Conservation (phyloP, 495 filamentous ascomycete genomes). For the Hapsidospora chrysogenum region DNA sequence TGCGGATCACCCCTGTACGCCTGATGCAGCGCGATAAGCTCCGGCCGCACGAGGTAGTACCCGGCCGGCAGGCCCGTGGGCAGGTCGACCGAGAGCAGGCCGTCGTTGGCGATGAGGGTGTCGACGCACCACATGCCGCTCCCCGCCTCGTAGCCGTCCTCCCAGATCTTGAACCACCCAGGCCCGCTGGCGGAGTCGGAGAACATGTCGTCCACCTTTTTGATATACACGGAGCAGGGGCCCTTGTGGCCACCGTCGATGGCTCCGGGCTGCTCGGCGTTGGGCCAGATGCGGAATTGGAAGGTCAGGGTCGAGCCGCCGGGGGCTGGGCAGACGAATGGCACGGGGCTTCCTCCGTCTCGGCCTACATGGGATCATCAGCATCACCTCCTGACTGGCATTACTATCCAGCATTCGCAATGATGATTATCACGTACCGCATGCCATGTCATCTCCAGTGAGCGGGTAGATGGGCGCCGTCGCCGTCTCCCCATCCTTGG, state of each 20-base stretch:
- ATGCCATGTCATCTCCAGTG: slow-evolving; percentile 46
- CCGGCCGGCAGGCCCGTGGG: slow-evolving; percentile 44
- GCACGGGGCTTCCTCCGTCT: slow-evolving; percentile 36
- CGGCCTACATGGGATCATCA: slow-evolving; percentile 22
- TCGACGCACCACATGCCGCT: slow-evolving; percentile 48
- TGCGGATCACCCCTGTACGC: slow-evolving; percentile 38
- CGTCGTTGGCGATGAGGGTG: slow-evolving; percentile 44
- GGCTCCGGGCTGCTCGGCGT: slow-evolving; percentile 32
- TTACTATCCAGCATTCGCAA: too few species aligned
- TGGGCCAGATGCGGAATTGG: slow-evolving; percentile 42
- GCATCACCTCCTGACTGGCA: not conserved
- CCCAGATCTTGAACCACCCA: slow-evolving; percentile 73
- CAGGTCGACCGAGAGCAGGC: slow-evolving; percentile 41
- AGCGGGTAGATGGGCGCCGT: slow-evolving; percentile 38
- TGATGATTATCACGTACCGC: slow-evolving; percentile 33
- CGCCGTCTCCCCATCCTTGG: slow-evolving; percentile 24
- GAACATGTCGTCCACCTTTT: slow-evolving; percentile 32
- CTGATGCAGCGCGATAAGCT: slow-evolving; percentile 51
- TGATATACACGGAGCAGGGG: slow-evolving; percentile 59
- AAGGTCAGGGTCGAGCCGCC: slow-evolving; percentile 41
- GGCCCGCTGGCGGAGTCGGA: slow-evolving; percentile 30
- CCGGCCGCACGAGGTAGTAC: slow-evolving; percentile 50
- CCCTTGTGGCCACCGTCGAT: slow-evolving; percentile 51
- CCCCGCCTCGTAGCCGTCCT: slow-evolving; percentile 40
- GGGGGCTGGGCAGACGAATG: slow-evolving; percentile 37